Evolutionary conservation across 2,329 filamentous ascomycete genomes (phyloP).

Genomic region (Paraphoma chrysanthemicola): DNA sequence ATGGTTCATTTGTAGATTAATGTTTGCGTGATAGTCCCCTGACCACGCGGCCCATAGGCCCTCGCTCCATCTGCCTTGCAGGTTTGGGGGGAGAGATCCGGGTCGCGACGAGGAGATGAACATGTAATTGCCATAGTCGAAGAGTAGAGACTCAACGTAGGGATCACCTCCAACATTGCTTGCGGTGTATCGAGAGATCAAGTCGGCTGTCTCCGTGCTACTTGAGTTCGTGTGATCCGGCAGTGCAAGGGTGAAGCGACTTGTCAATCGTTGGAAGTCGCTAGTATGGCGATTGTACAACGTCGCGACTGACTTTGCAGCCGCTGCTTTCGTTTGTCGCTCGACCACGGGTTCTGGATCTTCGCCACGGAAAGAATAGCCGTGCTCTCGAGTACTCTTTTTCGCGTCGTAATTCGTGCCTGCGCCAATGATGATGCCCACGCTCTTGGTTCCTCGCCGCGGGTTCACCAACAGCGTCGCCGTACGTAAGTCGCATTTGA

Average conservation of each 20-base stretch:
- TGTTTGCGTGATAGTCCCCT: constrained; percentile 65
- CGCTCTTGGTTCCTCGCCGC: constrained; percentile 18
- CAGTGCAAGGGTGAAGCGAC: constrained; percentile 53
- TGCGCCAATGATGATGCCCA: constrained; percentile 54
- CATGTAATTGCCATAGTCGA: constrained; percentile 62
- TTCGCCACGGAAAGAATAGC: constrained; percentile 58
- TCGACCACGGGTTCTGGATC: constrained; percentile 54
- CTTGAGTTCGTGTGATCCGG: constrained; percentile 55
- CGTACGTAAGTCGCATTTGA: neutral
- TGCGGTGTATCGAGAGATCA: constrained; percentile 39
- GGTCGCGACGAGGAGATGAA: constrained; percentile 62
- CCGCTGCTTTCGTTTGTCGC: constrained; percentile 40
- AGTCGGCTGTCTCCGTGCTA: constrained; percentile 46
- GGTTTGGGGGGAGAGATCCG: constrained; percentile 60
- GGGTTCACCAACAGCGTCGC: constrained; percentile 12
- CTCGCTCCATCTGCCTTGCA: constrained; percentile 64
- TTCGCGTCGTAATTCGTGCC: constrained; percentile 60
- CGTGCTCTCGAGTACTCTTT: constrained; percentile 53
- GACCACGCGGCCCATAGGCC: constrained; percentile 57
- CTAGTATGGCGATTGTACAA: constrained; percentile 48
- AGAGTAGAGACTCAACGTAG: constrained; percentile 61
- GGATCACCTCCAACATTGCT: constrained; percentile 52
- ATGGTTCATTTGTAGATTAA: constrained; percentile 69
- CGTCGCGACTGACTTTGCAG: constrained; percentile 36
- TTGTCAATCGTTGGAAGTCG: constrained; percentile 52